These are phyloP conservation scores for Entoloma clypeatum DNA, from an alignment of 1,284 basidiomycete species.

Conservation along the genomic window DNA sequence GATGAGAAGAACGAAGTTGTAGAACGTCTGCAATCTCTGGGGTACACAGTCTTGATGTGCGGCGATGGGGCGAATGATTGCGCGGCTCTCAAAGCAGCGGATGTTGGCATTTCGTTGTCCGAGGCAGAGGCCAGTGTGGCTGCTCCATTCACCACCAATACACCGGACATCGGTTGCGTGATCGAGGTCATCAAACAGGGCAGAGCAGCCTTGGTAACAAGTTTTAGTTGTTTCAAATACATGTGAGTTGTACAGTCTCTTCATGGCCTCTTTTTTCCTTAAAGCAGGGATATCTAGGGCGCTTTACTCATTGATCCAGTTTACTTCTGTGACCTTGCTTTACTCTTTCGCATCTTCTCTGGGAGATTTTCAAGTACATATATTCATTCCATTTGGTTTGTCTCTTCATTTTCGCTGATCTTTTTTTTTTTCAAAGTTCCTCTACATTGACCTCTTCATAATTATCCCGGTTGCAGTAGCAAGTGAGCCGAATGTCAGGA, in stretches of 20 bases:
- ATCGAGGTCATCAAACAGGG: constrained; percentile 97
- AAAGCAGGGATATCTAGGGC: constrained; percentile 51
- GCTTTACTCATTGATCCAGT: constrained; percentile 88
- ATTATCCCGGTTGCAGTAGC: constrained; percentile 96
- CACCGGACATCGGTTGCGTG: constrained; percentile 94
- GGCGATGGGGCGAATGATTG: constrained; percentile 99
- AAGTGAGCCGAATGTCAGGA: constrained; percentile 52
- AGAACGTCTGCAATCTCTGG: constrained; percentile 88
- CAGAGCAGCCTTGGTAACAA: constrained; percentile 91
- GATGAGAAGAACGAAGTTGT: constrained; percentile 99
- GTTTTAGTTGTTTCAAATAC: constrained; percentile 99
- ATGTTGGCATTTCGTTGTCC: constrained; percentile 94
- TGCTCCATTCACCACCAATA: constrained; percentile 94
- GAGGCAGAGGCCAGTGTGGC: constrained; percentile 99
- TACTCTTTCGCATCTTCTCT: constrained; percentile 97
- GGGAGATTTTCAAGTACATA: constrained; percentile 92
- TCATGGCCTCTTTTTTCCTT: constrained; percentile 1
- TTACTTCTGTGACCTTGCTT: constrained; percentile 83
- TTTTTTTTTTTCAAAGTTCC: constrained; percentile 54
- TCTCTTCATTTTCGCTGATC: constrained; percentile 4
- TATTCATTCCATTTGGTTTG: constrained; percentile 14
- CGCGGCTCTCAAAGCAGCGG: constrained; percentile 96
- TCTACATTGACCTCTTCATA: constrained; percentile 97
- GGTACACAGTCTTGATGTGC: constrained; percentile 97
- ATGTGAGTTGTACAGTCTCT: constrained; percentile 60